phyloP scores from a whole-genome alignment of 106 monocot species.

The Alisma plantagoaquatica region DNA sequence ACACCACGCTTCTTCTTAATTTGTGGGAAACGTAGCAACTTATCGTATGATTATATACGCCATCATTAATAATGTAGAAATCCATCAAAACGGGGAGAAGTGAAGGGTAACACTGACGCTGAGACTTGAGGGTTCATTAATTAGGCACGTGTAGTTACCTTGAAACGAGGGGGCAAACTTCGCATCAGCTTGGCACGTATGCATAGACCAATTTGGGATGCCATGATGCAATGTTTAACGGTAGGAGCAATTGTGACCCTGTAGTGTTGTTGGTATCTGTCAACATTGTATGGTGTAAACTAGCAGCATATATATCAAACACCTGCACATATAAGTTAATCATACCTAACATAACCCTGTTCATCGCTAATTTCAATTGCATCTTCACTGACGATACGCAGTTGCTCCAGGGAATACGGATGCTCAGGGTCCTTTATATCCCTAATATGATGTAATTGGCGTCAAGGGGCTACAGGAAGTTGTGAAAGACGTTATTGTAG shows the following conservation, averaged over 20 bases:
- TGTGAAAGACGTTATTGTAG: too few species aligned
- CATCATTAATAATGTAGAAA: too few species aligned
- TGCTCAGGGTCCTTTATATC: constrained; percentile 93
- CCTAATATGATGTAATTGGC: constrained; percentile 82
- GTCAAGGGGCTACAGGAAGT: too few species aligned
- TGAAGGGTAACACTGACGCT: too few species aligned
- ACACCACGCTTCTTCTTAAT: too few species aligned
- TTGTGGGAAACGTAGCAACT: too few species aligned
- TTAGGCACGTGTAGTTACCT: too few species aligned
- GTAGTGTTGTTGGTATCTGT: constrained; percentile 7
- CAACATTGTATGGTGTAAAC: background rate
- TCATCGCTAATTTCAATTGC: constrained; percentile 57
- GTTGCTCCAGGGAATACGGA: constrained; percentile 71
- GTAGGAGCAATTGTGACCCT: constrained; percentile 93
- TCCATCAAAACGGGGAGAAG: too few species aligned
- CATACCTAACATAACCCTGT: constrained; percentile 55
- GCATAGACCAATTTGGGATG: constrained; percentile 76
- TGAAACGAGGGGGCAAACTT: constrained; percentile 72
- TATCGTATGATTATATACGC: too few species aligned
- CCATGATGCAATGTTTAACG: constrained; percentile 90
- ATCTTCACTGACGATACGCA: constrained; percentile 76
- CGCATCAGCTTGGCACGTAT: constrained; percentile 79
- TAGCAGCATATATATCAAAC: too few species aligned
- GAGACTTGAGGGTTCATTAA: too few species aligned
- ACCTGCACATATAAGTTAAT: too few species aligned